Conservation (phyloP, 179 eudicot species). For the Patellifolia procumbens region DNA sequence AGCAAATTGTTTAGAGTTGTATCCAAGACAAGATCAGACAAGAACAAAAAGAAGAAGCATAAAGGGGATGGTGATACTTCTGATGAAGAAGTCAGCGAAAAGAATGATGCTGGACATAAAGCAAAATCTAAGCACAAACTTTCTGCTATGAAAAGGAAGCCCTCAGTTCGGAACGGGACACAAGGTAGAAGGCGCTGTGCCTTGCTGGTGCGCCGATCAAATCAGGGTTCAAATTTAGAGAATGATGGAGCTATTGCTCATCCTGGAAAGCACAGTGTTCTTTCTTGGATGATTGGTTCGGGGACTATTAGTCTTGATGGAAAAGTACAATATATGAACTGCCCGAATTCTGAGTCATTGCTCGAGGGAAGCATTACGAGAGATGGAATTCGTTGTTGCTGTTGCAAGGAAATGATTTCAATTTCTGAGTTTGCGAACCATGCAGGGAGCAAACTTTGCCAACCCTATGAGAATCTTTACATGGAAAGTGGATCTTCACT, state of each 20-base stretch:
- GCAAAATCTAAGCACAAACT: conserved; percentile 25
- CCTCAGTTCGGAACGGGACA: conserved; percentile 33
- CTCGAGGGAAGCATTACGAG: conserved; percentile 67
- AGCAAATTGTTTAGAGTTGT: conserved; percentile 59
- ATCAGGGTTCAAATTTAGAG: conserved; percentile 44
- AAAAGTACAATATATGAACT: conserved; percentile 58
- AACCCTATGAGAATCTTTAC: conserved; percentile 51
- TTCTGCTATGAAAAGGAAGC: conserved; percentile 33
- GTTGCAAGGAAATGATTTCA: conserved; percentile 56
- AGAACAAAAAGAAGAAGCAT: conserved; percentile 35
- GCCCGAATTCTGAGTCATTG: conserved; percentile 34
- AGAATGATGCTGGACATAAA: background rate
- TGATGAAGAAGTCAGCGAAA: conserved; percentile 21
- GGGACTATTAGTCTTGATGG: conserved; percentile 50
- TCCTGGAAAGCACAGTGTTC: conserved; percentile 66
- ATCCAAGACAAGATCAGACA: conserved; percentile 39
- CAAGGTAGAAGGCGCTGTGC: conserved; percentile 57
- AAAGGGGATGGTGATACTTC: conserved; percentile 30
- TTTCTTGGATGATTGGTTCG: conserved; percentile 89
- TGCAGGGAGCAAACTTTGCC: conserved; percentile 52
- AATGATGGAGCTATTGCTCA: conserved; percentile 42
- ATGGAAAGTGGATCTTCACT: conserved; percentile 64
- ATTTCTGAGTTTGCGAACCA: conserved; percentile 65
- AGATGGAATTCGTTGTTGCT: conserved; percentile 75
- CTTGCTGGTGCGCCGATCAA: conserved; percentile 64